phyloP scores from a whole-genome alignment of 768 basidiomycete genomes.

The Epithele typhae region DNA sequence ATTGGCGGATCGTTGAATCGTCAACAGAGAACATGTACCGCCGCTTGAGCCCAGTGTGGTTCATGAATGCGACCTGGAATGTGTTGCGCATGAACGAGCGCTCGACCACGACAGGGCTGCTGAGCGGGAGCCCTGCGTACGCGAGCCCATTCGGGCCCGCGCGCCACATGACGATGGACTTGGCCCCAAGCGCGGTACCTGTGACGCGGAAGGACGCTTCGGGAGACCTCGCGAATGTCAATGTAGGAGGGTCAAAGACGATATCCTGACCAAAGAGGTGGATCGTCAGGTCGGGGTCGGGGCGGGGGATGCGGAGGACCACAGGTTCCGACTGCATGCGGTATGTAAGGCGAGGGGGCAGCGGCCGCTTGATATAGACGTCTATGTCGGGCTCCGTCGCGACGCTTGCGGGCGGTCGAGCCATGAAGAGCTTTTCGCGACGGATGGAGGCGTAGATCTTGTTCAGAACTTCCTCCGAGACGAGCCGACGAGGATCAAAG shows the following conservation, averaged over 20 bases:
- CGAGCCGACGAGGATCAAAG: conserved; percentile 64
- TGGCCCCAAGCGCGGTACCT: conserved; percentile 78
- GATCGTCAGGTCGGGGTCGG: conserved; percentile 80
- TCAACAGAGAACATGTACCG: conserved; percentile 95
- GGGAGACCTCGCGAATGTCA: conserved; percentile 73
- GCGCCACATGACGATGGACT: conserved; percentile 79
- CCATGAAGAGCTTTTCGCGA: conserved; percentile 68
- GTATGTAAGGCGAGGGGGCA: conserved; percentile 81
- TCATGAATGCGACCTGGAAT: conserved; percentile 85
- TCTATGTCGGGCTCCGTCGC: conserved; percentile 42
- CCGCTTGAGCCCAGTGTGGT: conserved; percentile 62
- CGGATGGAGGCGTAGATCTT: conserved; percentile 78
- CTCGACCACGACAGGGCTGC: conserved; percentile 74
- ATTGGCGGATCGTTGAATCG: conserved; percentile 68
- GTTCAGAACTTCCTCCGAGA: conserved; percentile 72
- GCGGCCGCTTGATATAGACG: conserved; percentile 67
- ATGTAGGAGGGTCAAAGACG: conserved; percentile 78
- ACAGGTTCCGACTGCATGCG: conserved; percentile 86
- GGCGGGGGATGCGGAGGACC: conserved; percentile 77
- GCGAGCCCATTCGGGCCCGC: conserved; percentile 78
- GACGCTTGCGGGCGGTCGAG: conserved; percentile 42
- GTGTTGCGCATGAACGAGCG: conserved; percentile 96
- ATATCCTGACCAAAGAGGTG: conserved; percentile 86
- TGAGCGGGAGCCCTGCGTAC: conserved; percentile 79
- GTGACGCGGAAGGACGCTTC: conserved; percentile 90